These are phyloP conservation scores for Rhododendron ferrugineum DNA, from an alignment of 148 eudicot species.

Conservation along the genomic window DNA sequence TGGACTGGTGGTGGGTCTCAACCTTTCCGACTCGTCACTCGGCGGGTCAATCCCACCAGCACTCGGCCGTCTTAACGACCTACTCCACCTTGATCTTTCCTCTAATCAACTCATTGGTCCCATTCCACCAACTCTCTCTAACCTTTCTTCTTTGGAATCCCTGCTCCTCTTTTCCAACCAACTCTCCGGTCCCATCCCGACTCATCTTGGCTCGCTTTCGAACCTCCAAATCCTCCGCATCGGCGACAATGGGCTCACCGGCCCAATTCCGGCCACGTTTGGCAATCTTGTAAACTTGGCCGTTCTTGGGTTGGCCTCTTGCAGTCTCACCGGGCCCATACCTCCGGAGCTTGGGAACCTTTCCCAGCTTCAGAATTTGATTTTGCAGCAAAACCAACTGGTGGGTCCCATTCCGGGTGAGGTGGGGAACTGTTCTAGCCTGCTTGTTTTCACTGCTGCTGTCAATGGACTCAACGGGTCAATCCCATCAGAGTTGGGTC, in stretches of 20 bases:
- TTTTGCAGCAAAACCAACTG: conserved; percentile 62
- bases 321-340: conserved; percentile 56
- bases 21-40: conserved; percentile 61
- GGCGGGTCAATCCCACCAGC: conserved; percentile 65
- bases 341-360: conserved; percentile 60
- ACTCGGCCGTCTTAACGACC: conserved; percentile 45
- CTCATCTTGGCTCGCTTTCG: conserved; percentile 52
- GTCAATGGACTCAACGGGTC: conserved; percentile 60
- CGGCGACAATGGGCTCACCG: conserved; percentile 73
- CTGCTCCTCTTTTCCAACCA: conserved; percentile 71
- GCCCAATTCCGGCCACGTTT: conserved; percentile 54
- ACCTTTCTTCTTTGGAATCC: conserved; percentile 55
- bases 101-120: conserved; percentile 62
- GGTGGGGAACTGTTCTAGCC: conserved; percentile 54
- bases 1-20: conserved; percentile 37
- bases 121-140: conserved; percentile 85
- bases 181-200: conserved; percentile 69
- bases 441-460: conserved; percentile 51
- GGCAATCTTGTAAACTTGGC: conserved; percentile 54
- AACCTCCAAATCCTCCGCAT: conserved; percentile 59
- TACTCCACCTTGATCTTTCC: conserved; percentile 83
- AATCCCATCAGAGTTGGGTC: conserved; percentile 48
- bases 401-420: conserved; percentile 60
- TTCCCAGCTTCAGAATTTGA: conserved; percentile 33
- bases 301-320: conserved; percentile 74